Evolutionary conservation across 768 basidiomycete species (phyloP), one percentile per base, ranked within the genome.

Genomic region (Megacollybia marginata): DNA sequence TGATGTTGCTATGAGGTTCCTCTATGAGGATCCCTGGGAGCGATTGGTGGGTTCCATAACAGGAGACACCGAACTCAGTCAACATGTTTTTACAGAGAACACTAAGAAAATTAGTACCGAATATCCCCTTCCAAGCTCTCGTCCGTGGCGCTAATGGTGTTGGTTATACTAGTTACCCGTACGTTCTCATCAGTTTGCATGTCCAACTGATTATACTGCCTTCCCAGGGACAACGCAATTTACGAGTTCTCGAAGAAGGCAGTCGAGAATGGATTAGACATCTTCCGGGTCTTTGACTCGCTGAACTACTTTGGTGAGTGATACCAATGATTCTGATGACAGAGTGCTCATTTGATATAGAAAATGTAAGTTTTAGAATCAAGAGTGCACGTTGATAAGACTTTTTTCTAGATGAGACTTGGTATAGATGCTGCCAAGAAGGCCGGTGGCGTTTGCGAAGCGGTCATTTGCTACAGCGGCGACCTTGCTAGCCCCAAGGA

Each of bases 21-120:
- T 99, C 65, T 98, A 99, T 65, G 96, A 99, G 66, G 96, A 99
- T 68, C 96, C 96, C 57, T 99, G 96, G 96, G 96, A 98, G 65
- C 84, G 96, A 56, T 71, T 99, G 69, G 90, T 91, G 56, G 15
- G 2, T 34, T 5, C 19, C 8, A 19, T 23, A 20, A 38, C 5
- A 53, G 12, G 6, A 32, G 33, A 50, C 47, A 33, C 35, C 38
- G 44, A 47, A 33, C 52, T 62, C 23, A 28, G 23, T 6, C 23
- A 28, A 28, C 23, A 28, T 28, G 23, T 28, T 61, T 48, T 33
- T 58, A 5, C 43, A 92, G 88, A 84, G 96, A 55, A 85, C 87
- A 13, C 80, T 99, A 50, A 83, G 96, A 55, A 92, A 92, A 68
- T 76, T 98, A 52, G 96, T 99, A 2, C 96, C 96, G 50, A 99